Conservation (phyloP, 768 basidiomycete species). For the Cytidiella melzeri region DNA sequence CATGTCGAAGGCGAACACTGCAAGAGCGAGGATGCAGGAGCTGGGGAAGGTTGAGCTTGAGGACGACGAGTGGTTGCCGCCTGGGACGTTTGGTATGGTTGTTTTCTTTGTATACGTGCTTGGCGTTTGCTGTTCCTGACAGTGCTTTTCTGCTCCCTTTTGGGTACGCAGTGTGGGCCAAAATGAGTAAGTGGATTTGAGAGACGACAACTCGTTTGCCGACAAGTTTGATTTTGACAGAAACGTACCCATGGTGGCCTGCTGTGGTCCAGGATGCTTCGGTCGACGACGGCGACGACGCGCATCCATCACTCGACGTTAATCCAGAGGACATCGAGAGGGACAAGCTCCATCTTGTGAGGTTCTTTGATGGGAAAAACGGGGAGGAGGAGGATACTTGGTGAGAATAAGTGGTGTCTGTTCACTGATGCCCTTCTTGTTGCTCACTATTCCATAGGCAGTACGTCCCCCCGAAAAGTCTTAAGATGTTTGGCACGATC, state of each 20-base stretch:
- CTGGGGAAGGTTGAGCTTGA: slow-evolving; percentile 28
- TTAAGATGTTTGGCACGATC: slow-evolving; percentile 67
- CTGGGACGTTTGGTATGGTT: slow-evolving; percentile 60
- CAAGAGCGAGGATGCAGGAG: too few species aligned
- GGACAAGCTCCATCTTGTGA: slow-evolving; percentile 55
- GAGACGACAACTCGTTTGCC: neutral
- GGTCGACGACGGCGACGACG: slow-evolving; percentile 4
- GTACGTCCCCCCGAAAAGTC: slow-evolving; percentile 47
- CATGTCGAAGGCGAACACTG: neutral
- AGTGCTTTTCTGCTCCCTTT: slow-evolving; percentile 4
- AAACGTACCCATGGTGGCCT: slow-evolving; percentile 83
- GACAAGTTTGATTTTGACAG: slow-evolving; percentile 30
- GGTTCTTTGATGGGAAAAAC: slow-evolving; percentile 66
- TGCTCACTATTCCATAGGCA: slow-evolving; percentile 38
- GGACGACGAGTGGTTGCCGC: slow-evolving; percentile 34
- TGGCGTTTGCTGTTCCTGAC: slow-evolving; percentile 2
- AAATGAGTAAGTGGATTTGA: slow-evolving; percentile 58
- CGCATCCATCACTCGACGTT: slow-evolving; percentile 18
- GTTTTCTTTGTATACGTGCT: neutral
- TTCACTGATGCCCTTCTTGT: neutral
- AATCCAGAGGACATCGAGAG: slow-evolving; percentile 32
- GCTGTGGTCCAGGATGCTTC: slow-evolving; percentile 61
- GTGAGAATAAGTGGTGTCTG: slow-evolving; percentile 45
- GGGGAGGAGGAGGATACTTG: neutral
- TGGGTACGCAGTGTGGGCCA: slow-evolving; percentile 68